These are phyloP conservation scores for Ilex paraguariensis DNA, from an alignment of 305 asterid genomes.

Conservation along the genomic window DNA sequence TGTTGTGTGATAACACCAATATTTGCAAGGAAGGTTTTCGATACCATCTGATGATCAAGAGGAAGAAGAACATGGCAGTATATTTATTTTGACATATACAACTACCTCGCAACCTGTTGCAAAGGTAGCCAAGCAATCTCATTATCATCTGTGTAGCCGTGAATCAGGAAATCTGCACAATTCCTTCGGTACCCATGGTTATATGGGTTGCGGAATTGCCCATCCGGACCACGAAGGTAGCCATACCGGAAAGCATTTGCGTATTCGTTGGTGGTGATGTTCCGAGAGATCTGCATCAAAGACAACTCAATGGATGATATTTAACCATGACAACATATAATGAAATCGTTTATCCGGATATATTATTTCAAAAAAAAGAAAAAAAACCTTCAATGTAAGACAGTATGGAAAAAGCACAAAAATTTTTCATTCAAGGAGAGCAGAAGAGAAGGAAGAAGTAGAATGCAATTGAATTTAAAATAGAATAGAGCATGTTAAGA, in stretches of 20 bases:
- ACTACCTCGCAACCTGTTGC: constrained; percentile 52
- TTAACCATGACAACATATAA: no score
- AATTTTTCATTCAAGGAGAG: no score
- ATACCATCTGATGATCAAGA: background rate
- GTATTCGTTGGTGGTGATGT: constrained; percentile 83
- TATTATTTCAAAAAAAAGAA: no score
- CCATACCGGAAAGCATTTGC: constrained; percentile 80
- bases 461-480: no score
- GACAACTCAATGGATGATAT: background rate
- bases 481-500: no score
- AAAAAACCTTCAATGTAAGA: no score
- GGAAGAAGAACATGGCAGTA: background rate
- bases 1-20: no score
- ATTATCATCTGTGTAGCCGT: constrained; percentile 77
- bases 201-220: constrained; percentile 83
- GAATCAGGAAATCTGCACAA: constrained; percentile 69
- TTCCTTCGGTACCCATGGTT: constrained; percentile 88
- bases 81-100: background rate
- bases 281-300: constrained; percentile 68
- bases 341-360: no score
- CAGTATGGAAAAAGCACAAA: no score
- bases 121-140: constrained; percentile 96
- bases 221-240: constrained; percentile 93
- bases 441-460: no score
- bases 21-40: constrained; percentile 8